Conservation (phyloP, 208 protist species). For the Wallacemonas collosoma region DNA sequence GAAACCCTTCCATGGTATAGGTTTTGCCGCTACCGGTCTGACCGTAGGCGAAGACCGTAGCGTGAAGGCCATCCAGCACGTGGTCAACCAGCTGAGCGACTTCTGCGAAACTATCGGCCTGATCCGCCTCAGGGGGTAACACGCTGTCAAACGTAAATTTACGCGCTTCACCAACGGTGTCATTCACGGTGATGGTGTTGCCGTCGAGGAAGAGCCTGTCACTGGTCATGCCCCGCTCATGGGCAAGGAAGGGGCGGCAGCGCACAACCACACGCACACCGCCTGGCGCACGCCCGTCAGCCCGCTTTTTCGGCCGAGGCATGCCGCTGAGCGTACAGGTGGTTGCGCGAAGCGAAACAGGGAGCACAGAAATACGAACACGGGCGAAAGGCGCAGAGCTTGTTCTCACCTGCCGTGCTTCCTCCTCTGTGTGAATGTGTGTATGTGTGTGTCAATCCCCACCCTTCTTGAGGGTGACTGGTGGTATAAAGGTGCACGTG, state of each 20-base stretch:
- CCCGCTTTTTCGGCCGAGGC: not conserved
- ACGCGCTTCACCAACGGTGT: slow-evolving; percentile 30
- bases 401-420: too few relatives aligned
- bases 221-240: slow-evolving; percentile 36
- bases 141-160: slow-evolving; percentile 84
- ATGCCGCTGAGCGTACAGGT: not conserved
- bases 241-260: slow-evolving; percentile 52
- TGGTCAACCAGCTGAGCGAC: slow-evolving; percentile 80
- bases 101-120: slow-evolving; percentile 69
- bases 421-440: too few relatives aligned
- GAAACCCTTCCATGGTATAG: slow-evolving; percentile 86
- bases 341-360: too few relatives aligned
- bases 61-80: slow-evolving; percentile 83
- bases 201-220: slow-evolving; percentile 45
- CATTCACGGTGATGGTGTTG: slow-evolving; percentile 31
- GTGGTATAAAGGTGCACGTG: not conserved
- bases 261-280: slow-evolving; percentile 71
- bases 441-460: too few relatives aligned
- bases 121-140: slow-evolving; percentile 41
- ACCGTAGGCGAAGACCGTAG: slow-evolving; percentile 90
- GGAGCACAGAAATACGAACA: too few relatives aligned
- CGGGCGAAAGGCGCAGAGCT: too few relatives aligned
- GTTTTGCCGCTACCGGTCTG: slow-evolving; percentile 93
- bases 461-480: too few relatives aligned
- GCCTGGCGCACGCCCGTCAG: slow-evolving; percentile 1